Percentiles rank a stretch among this genome's conserved stretches.
These are phyloP conservation scores for Aspergillus affinis DNA, from an alignment of 495 filamentous ascomycete genomes.

Conservation along the genomic window DNA sequence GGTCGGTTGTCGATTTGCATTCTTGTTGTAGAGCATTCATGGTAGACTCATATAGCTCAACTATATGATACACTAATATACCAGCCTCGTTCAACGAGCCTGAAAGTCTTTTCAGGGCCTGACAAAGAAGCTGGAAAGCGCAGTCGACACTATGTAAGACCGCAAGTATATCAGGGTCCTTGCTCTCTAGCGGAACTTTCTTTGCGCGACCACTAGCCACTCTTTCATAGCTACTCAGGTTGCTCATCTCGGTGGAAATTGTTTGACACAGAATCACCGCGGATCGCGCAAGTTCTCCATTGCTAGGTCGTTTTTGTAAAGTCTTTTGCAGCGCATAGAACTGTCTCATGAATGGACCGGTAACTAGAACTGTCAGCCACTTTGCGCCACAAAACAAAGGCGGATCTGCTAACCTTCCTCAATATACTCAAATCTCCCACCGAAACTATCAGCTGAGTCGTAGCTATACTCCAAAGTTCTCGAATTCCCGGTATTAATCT, in stretches of 20 bases:
- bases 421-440: neutral
- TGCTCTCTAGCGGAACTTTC: constrained; percentile 4
- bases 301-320: constrained; percentile 29
- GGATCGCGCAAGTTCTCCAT: constrained; percentile 20
- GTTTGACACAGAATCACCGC: constrained; percentile 31
- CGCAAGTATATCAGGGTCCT: constrained; percentile 16
- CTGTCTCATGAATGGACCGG: constrained; percentile 32
- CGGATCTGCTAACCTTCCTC: constrained; percentile 14
- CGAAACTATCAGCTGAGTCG: neutral
- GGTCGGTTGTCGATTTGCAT: constrained; percentile 24
- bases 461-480: neutral
- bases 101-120: constrained; percentile 36
- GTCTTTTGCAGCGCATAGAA: constrained; percentile 34
- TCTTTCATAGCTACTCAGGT: constrained; percentile 13
- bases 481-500: neutral
- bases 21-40: constrained; percentile 32
- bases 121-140: constrained; percentile 26
- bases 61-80: constrained; percentile 40
- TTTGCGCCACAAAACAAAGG: constrained; percentile 1
- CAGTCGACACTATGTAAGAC: constrained; percentile 25
- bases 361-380: constrained; percentile 5
- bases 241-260: constrained; percentile 21
- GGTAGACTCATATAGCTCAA: constrained; percentile 39
- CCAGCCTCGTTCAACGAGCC: constrained; percentile 16
- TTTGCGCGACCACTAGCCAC: constrained; percentile 2